phyloP scores from a whole-genome alignment of 148 eudicot genomes.

The Amaranthus hypochondriacus region DNA sequence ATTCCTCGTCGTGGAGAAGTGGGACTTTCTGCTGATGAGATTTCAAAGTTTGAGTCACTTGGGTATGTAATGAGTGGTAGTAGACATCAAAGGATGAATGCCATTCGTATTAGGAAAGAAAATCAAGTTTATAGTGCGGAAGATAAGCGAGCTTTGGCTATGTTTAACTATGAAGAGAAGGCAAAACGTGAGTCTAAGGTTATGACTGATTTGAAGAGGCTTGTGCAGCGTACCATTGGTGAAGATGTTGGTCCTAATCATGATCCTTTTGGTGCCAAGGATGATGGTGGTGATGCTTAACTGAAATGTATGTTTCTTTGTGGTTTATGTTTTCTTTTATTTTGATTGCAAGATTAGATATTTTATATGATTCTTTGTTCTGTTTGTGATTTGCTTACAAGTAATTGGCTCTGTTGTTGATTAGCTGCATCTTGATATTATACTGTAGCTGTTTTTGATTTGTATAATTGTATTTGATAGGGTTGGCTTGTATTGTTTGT shows the following conservation, averaged over 20 bases:
- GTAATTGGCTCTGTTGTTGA: not conserved
- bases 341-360: not conserved
- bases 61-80: slow-evolving; percentile 99
- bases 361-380: not conserved
- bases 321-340: not conserved
- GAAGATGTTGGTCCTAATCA: slow-evolving; percentile 73
- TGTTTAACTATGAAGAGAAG: slow-evolving; percentile 97
- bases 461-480: not conserved
- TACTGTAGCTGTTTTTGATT: not conserved
- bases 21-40: slow-evolving; percentile 95
- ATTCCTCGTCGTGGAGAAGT: slow-evolving; percentile 99
- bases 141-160: slow-evolving; percentile 94
- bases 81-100: slow-evolving; percentile 99
- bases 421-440: not conserved
- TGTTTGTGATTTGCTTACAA: not conserved
- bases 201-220: slow-evolving; percentile 86
- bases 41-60: slow-evolving; percentile 70
- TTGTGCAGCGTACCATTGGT: slow-evolving; percentile 86
- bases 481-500: too few relatives aligned
- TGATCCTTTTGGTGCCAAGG: slow-evolving; percentile 85
- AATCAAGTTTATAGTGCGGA: slow-evolving; percentile 99
- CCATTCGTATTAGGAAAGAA: slow-evolving; percentile 98
- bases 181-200: slow-evolving; percentile 89
- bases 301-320: slow-evolving; percentile 11
- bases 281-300: slow-evolving; percentile 59